Base-by-base conservation (phyloP, 192 early-diverging fungal genomes). In the Coemansia sp. region DNA sequence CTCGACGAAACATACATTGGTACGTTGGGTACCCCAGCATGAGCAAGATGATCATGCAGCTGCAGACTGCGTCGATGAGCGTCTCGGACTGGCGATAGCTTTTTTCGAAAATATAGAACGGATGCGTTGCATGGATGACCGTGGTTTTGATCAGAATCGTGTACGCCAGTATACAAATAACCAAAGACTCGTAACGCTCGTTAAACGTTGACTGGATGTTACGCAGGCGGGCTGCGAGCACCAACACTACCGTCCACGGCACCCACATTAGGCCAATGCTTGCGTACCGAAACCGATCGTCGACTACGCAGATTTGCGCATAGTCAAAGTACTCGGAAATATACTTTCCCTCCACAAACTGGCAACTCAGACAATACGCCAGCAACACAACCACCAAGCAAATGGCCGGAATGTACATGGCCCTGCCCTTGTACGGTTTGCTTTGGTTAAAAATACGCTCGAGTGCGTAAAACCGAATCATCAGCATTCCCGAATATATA, bases 211-310 rank as follows among this genome's bases (percentile, higher is more conserved):
- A 23, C 61, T 73, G 59, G 50, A 73, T 73, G 14, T 67, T 57
- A 37, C 71, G 59, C 8, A 73, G 53, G 16, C 53, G 53, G 53
- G 35, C 12, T 35, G 53, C 53, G 10, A 54, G 53, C 22, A 54
- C 53, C 53, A 66, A 37, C 0, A 53, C 49, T 0, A 55, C 48
- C 3, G 47, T 20, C 60, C 60, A 73, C 6, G 62, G 64, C 18
- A 66, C 27, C 71, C 71, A 73, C 24, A 73, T 63, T 2, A 73
- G 57, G n/a, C 64, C 71, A 22, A 73, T 24, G 39, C 64, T 66
- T 12, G 50, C 64, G 19, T 66, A 73, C 16, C 64, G 56, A 41
- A 66, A 73, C 4, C 60, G 47, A 29, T 63, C 57, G 24, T 62
- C 55, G 38, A 65, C 62, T 5, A 60, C 12, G 51, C 71, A 73